A percentile compares a stretch with the other conserved stretches of the same genome.
Conservation (phyloP, 2,329 filamentous ascomycete species). For the Beauveria pseudobassiana region DNA sequence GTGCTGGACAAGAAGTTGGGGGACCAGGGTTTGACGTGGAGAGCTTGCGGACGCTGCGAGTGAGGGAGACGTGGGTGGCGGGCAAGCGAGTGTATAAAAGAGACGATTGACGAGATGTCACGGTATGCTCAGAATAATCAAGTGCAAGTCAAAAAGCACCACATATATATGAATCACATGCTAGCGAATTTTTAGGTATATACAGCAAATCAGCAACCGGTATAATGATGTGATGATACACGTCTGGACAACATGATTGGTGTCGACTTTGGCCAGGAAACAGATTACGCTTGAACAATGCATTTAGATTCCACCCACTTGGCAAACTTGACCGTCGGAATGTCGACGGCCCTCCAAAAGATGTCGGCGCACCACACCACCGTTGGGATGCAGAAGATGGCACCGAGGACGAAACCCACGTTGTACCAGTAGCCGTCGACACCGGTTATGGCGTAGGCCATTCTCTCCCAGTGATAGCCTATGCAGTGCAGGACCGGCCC, state of each 20-base stretch:
- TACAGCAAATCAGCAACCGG: constrained; percentile 14
- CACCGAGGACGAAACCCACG: constrained; percentile 38
- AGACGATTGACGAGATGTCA: background rate
- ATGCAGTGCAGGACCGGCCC: constrained; percentile 46
- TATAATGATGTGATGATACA: constrained; percentile 6
- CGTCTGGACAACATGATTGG: background rate
- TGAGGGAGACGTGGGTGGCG: constrained; percentile 62
- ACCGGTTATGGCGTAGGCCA: constrained; percentile 41
- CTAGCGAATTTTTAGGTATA: background rate
- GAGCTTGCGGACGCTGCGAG: constrained; percentile 43
- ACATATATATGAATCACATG: background rate
- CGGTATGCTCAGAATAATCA: background rate
- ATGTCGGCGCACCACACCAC: constrained; percentile 49
- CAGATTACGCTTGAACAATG: constrained; percentile 22
- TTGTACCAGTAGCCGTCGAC: constrained; percentile 38
- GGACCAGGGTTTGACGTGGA: constrained; percentile 40
- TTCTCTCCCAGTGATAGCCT: constrained; percentile 44
- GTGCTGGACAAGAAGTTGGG: constrained; percentile 52
- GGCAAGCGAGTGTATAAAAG: constrained; percentile 42
- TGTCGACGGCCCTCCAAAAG: constrained; percentile 49
- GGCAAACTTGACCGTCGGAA: constrained; percentile 47
- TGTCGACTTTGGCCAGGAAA: background rate
- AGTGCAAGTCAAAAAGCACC: background rate
- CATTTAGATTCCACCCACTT: constrained; percentile 46
- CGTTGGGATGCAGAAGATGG: constrained; percentile 40